Evolutionary conservation across 257 asterid genomes (phyloP).

Genomic region (Solanum pennellii): DNA sequence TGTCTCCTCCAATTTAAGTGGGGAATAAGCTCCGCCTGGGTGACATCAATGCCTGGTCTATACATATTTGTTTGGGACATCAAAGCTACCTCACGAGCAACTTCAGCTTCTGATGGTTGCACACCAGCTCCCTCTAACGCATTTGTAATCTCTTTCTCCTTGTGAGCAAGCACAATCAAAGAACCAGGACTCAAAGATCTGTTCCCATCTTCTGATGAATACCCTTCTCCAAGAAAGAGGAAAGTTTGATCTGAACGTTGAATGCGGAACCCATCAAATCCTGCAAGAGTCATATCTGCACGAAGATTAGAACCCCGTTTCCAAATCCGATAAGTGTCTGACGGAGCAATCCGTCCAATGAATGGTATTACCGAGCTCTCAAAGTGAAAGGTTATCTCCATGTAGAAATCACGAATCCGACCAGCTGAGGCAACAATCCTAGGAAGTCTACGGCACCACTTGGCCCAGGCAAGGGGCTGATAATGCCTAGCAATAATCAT

Average conservation of each 20-base stretch:
- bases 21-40: conserved; percentile 93
- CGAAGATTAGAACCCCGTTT: conserved; percentile 96
- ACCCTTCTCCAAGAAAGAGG: conserved; percentile 92
- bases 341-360: conserved; percentile 95
- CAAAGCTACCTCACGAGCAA: conserved; percentile 90
- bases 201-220: conserved; percentile 54
- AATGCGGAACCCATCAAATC: conserved; percentile 95
- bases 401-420: conserved; percentile 89
- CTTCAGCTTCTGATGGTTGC: conserved; percentile 95
- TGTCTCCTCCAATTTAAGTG: conserved; percentile 96
- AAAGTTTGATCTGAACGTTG: conserved; percentile 96
- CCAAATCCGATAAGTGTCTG: conserved; percentile 96
- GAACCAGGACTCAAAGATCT: conserved; percentile 84
- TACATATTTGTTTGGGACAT: conserved; percentile 99
- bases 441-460: conserved; percentile 99
- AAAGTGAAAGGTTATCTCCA: conserved; percentile 96
- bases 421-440: conserved; percentile 82
- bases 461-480: conserved; percentile 99
- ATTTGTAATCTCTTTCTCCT: conserved; percentile 89
- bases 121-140: conserved; percentile 95
- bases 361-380: conserved; percentile 98
- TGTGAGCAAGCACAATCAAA: conserved; percentile 82
- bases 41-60: conserved; percentile 97
- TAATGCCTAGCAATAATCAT: conserved; percentile 93
- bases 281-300: conserved; percentile 99